A percentile compares a stretch with the other conserved stretches of the same genome.
These are phyloP conservation scores for Geotrichum europaeum DNA, from an alignment of 1,139 yeast species.

Conservation along the genomic window DNA sequence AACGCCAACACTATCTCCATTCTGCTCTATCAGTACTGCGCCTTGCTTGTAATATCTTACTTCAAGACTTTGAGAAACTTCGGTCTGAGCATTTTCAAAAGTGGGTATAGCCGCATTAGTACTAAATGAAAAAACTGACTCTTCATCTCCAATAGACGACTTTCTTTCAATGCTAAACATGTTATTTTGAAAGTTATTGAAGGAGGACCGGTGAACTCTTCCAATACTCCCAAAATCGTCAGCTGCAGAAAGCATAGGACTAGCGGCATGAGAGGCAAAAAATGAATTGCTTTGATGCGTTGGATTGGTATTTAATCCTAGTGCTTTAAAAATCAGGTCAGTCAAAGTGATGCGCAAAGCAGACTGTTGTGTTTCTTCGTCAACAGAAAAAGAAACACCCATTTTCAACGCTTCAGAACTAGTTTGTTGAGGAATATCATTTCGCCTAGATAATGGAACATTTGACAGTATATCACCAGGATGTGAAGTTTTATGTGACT, in stretches of 20 bases:
- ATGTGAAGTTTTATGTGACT: slow-evolving; percentile 50
- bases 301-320: slow-evolving; percentile 54
- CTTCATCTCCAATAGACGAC: neutral
- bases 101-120: slow-evolving; percentile 8
- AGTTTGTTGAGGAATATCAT: neutral
- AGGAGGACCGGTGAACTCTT: slow-evolving; percentile 1
- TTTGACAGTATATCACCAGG: slow-evolving; percentile 84
- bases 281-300: neutral
- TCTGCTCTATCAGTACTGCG: slow-evolving; percentile 54
- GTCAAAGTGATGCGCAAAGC: slow-evolving; percentile 62
- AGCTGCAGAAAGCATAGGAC: slow-evolving; percentile 5
- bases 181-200: neutral
- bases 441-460: slow-evolving; percentile 60
- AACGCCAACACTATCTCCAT: slow-evolving; percentile 64
- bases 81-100: slow-evolving; percentile 50
- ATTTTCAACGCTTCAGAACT: neutral
- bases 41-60: slow-evolving; percentile 52
- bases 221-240: slow-evolving; percentile 1
- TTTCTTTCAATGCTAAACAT: neutral
- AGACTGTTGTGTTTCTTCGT: slow-evolving; percentile 71
- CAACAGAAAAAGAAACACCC: slow-evolving; percentile 44
- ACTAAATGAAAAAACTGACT: neutral
- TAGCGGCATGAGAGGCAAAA: neutral
- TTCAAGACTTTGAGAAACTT: slow-evolving; percentile 59
- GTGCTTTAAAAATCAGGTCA: slow-evolving; percentile 63